phyloP scores from a whole-genome alignment of 306 rosid genomes.

The Calophaca sinica region DNA sequence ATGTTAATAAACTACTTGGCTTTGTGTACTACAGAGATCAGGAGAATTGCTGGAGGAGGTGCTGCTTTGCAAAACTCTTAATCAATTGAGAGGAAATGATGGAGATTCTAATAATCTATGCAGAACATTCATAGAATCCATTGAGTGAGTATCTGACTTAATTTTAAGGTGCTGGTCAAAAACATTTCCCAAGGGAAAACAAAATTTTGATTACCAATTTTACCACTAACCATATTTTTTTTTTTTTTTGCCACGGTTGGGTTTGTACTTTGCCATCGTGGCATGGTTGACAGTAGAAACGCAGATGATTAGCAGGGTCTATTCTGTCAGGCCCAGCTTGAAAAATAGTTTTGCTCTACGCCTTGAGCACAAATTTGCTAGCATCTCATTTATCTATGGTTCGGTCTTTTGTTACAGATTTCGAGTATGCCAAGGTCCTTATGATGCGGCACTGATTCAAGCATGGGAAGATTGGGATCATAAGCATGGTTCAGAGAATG shows the following conservation, averaged over 20 bases:
- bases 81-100: constrained; percentile 62
- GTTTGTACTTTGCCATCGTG: constrained; percentile 23
- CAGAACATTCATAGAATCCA: constrained; percentile 75
- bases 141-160: constrained; percentile 64
- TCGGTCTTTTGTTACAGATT: constrained; percentile 58
- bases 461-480: constrained; percentile 94
- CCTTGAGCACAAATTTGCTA: constrained; percentile 23
- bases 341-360: constrained; percentile 2
- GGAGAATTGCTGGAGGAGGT: constrained; percentile 92
- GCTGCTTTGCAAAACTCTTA: constrained; percentile 86
- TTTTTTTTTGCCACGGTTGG: neutral
- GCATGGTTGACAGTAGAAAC: constrained; percentile 31
- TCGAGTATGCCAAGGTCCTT: constrained; percentile 84
- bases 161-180: constrained; percentile 35
- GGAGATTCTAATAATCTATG: constrained; percentile 60
- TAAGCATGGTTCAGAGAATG: constrained; percentile 74
- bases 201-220: constrained; percentile 7
- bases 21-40: constrained; percentile 67
- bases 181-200: constrained; percentile 17
- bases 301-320: neutral
- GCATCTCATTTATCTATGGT: constrained; percentile 42
- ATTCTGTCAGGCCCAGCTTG: neutral
- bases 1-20: constrained; percentile 30
- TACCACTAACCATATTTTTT: constrained; percentile 3
- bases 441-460: constrained; percentile 66